Evolutionary conservation across 805 yeast species (phyloP), one percentile per base, ranked within the genome.

Genomic region (Teunomyces barrocoloradensis): DNA sequence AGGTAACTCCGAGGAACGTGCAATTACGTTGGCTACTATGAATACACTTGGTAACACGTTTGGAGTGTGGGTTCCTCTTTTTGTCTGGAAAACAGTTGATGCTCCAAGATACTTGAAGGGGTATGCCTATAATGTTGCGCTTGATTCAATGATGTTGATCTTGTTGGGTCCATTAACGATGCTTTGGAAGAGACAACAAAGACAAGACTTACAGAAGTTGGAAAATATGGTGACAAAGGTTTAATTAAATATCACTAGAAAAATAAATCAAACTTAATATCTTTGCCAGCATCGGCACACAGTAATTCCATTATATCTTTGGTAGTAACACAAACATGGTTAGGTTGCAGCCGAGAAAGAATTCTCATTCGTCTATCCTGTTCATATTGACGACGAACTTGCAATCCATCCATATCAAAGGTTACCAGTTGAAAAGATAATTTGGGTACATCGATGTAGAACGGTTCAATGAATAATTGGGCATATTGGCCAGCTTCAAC

Each of bases 41-140:
- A 59, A 59, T 51, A 50, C 55, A 34, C 46, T 59, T 42, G 54
- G 59, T 2, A 62, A 59, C 43, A 53, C 53, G n/a, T 51, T 56
- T 17, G 53, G 60, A 3, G 62, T 62, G 2, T 59, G 62, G 63
- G 51, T 39, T 12, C 49, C 48, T 15, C 52, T 57, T 12, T 49
- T 59, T 34, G 62, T 59, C 25, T 59, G 55, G 55, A 53, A 52
- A 23, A 59, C 63, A 3, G 53, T 49, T n/a, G 61, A 58, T 42
- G 55, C 58, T 2, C 63, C 63, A 2, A 46, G 60, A 6, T 59
- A 48, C 52, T 48, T 52, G 37, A 58, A 53, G 47, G 63, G 63
- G 3, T 59, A 51, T 50, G 47, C 58, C 4, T 58, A 55, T 37
- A 51, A 61, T 5, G 54, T 37, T 32, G 57, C 60, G 52, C 25